Evolutionary conservation across 306 rosid genomes (phyloP), one percentile per base, ranked within the genome.

Genomic region (Albizia julibrissin): DNA sequence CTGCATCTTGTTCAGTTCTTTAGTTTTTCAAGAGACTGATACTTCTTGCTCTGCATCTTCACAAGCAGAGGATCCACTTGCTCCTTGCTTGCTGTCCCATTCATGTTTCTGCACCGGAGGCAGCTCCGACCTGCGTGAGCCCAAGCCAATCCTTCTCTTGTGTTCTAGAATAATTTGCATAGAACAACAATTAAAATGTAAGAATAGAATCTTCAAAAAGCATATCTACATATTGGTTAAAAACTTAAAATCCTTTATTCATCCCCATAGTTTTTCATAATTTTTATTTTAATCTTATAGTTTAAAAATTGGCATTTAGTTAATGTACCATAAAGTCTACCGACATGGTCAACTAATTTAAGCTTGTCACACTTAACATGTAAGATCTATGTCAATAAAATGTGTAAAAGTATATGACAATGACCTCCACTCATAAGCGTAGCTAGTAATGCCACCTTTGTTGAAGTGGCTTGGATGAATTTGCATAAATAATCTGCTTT

Each of bases 1-100:
- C 8, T 79, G 74, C 84, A 77, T 85, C 89, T 79, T 84, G 77
- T 43, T 43, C 34, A 86, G 79, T 79, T 79, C 77, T 77, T 79
- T 79, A 42, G 75, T 52, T 77, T 77, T 73, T 91, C 90, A 89
- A 75, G 90, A 84, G 80, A 80, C 79, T 31, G 87, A 83, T 69
- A 69, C 75, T 73, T 91, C 92, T 43, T 84, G 84, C 61, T 88
- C 91, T 70, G 82, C 89, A 79, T 92, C 94, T 81, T 89, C 94
- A 39, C 81, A 82, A 33, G 83, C 84, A 3, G 89, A 85, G 68
- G 81, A 76, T 66, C 79, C 83, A 52, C 82, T 82, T n/a, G 73
- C 82, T 67, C 76, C 92, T 66, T 89, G 89, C 81, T 89, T 85
- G 77, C 47, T 78, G 52, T 88, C 91, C 85, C 79, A 87, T 76